Percentiles rank a stretch among this genome's conserved stretches.
Evolutionary conservation across 805 yeast genomes (phyloP).

Genomic region (Hanseniaspora clermontiae): DNA sequence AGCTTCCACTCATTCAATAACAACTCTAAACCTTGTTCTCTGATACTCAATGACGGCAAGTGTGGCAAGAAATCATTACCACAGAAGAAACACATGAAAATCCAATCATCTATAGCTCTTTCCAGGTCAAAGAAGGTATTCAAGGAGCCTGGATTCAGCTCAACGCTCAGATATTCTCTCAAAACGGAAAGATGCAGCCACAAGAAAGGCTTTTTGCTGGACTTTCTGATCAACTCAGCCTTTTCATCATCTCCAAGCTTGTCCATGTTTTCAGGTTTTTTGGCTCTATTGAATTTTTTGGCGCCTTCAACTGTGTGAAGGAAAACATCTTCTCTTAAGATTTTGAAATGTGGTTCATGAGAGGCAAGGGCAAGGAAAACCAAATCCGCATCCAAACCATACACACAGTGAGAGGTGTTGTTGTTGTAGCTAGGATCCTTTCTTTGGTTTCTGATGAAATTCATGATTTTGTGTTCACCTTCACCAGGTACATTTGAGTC

Average conservation of each 20-base stretch:
- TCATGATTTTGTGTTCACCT: slow-evolving; percentile 98
- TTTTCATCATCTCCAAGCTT: slow-evolving; percentile 49
- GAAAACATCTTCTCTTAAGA: slow-evolving; percentile 91
- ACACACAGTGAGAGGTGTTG: slow-evolving; percentile 88
- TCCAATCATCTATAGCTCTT: slow-evolving; percentile 97
- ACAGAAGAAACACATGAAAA: slow-evolving; percentile 94
- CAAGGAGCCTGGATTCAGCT: slow-evolving; percentile 55
- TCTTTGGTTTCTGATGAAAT: slow-evolving; percentile 80
- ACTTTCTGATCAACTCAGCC: slow-evolving; percentile 26
- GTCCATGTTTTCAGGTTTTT: slow-evolving; percentile 18
- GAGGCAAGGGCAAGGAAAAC: slow-evolving; percentile 92
- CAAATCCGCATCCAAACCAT: slow-evolving; percentile 95
- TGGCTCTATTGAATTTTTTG: slow-evolving; percentile 18
- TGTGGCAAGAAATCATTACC: slow-evolving; percentile 98
- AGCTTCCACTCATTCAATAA: slow-evolving; percentile 76
- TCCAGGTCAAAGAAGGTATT: slow-evolving; percentile 76
- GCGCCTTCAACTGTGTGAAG: slow-evolving; percentile 46
- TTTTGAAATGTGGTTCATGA: slow-evolving; percentile 92
- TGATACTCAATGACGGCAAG: slow-evolving; percentile 82
- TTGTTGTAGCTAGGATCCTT: slow-evolving; percentile 79
- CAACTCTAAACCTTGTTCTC: slow-evolving; percentile 84
- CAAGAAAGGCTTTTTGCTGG: slow-evolving; percentile 62
- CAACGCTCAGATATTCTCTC: slow-evolving; percentile 78
- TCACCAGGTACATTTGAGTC: slow-evolving; percentile 98
- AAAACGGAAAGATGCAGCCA: slow-evolving; percentile 86